These are phyloP conservation scores for Fusarium sp. DNA, from an alignment of 2,329 filamentous ascomycete genomes.

Conservation along the genomic window DNA sequence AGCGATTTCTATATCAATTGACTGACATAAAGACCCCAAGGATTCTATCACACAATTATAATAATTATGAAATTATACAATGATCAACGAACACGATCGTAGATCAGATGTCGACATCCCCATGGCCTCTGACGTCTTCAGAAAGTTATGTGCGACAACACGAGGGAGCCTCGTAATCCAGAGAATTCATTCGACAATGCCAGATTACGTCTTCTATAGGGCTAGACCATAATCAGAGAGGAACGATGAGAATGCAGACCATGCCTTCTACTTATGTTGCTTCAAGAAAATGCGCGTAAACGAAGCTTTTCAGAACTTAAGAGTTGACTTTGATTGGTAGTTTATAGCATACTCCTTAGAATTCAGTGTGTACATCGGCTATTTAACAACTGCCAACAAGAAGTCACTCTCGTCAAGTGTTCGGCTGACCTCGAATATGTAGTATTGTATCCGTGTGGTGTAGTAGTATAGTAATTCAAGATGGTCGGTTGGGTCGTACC, in stretches of 20 bases:
- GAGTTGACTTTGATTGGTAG: not conserved
- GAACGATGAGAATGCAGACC: not conserved
- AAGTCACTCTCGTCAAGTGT: not conserved
- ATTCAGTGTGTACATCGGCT: not conserved
- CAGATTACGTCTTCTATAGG: not conserved
- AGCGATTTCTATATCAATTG: not conserved
- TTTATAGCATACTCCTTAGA: not conserved
- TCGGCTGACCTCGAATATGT: not conserved
- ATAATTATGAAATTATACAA: not conserved
- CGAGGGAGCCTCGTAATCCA: not conserved
- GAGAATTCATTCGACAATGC: not conserved
- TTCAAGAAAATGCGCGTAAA: not conserved
- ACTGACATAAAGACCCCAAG: not conserved
- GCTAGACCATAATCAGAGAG: not conserved
- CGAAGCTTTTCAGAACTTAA: not conserved
- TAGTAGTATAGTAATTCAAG: not conserved
- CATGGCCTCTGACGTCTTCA: constrained; percentile 39
- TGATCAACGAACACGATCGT: constrained; percentile 13
- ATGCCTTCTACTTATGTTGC: not conserved
- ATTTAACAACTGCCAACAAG: not conserved
- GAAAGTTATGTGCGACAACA: constrained; percentile 8
- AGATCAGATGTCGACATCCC: constrained; percentile 40
- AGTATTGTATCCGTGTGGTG: not conserved
- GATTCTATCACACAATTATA: not conserved
- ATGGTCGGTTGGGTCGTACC: not conserved